Evolutionary conservation across 2,329 filamentous ascomycete genomes (phyloP).

Genomic region (Microcyclospora pomicola): DNA sequence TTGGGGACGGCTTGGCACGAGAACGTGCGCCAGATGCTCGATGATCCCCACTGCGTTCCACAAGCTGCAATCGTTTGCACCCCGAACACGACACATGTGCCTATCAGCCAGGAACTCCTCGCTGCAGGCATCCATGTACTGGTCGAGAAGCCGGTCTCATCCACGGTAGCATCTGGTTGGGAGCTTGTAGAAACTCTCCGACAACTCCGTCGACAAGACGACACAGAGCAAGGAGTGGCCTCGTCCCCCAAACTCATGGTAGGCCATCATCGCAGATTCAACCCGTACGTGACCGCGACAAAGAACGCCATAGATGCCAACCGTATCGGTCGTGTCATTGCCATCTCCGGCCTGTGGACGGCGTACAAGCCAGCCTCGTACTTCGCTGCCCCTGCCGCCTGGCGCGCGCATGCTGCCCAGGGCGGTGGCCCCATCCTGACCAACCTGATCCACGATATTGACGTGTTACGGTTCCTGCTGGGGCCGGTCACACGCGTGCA

Average conservation of each 20-base stretch:
- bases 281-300: conserved; percentile 39
- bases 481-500: conserved; percentile 39
- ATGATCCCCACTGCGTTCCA: conserved; percentile 24
- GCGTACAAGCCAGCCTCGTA: conserved; percentile 39
- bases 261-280: conserved; percentile 47
- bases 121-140: conserved; percentile 38
- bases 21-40: conserved; percentile 32
- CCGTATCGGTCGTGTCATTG: conserved; percentile 35
- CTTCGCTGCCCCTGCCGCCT: conserved; percentile 35
- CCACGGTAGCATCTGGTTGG: conserved; percentile 25
- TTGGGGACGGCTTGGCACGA: conserved; percentile 28
- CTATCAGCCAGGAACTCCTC: conserved; percentile 36
- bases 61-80: conserved; percentile 46
- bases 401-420: conserved; percentile 32
- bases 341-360: conserved; percentile 43
- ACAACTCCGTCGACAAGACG: too few relatives aligned
- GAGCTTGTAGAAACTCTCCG: conserved; percentile 12
- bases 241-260: conserved; percentile 31
- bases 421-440: conserved; percentile 37
- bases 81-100: conserved; percentile 44
- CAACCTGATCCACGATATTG: conserved; percentile 49
- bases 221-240: conserved; percentile 7
- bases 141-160: conserved; percentile 44
- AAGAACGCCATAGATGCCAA: conserved; percentile 31
- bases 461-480: conserved; percentile 43